Base-by-base conservation (phyloP, 2,329 filamentous ascomycete genomes). In the Diplocarpon mali region DNA sequence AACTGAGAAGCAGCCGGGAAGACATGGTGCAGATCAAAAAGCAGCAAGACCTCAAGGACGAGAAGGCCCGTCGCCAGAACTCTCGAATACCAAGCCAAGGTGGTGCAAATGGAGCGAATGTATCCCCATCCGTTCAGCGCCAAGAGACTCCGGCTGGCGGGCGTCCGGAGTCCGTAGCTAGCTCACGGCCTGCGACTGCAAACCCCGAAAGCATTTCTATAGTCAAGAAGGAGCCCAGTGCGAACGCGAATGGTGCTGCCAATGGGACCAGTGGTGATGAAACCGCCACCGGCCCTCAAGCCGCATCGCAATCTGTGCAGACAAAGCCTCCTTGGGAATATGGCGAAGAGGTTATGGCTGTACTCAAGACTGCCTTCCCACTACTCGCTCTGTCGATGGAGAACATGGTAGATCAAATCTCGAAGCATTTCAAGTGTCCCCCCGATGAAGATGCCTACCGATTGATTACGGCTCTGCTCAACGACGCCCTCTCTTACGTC, bases 351-450 rank as follows among this genome's bases (percentile, higher is more conserved):
- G 87, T 98, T 49, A 88, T 95, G 74, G 85, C 88, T 29, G 85
- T 88, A 27, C 78, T 98, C 43, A 96, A 98, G 71, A 96, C 92
- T 6, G 89, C 90, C 0, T 98, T 96, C 71, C 92, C 92, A 17
- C 73, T 99, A 14, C 75, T 99, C 56, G 92, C 93, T 9, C 70
- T 96, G 35, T 95, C 90, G 0, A 96, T 99, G 92, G 92, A 99
- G 68, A 95, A 90, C 0, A 98, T 96, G 88, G 89, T 96, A 27
- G 92, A 98, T 61, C 90, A 96, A 65, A 95, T 98, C 47, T 85
- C 92, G 64, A 96, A 96, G 71, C 84, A 96, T 66, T 98, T 98
- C 76, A 98, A 98, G 67, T 96, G 92, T 58, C 90, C 90, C 12
- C 90, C 90, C 0, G 92, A 99, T 58, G 92, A 99, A 63, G 92